These are phyloP conservation scores for Globisporangium orthogonon DNA, from an alignment of 352 stramenopile species.

Conservation along the genomic window DNA sequence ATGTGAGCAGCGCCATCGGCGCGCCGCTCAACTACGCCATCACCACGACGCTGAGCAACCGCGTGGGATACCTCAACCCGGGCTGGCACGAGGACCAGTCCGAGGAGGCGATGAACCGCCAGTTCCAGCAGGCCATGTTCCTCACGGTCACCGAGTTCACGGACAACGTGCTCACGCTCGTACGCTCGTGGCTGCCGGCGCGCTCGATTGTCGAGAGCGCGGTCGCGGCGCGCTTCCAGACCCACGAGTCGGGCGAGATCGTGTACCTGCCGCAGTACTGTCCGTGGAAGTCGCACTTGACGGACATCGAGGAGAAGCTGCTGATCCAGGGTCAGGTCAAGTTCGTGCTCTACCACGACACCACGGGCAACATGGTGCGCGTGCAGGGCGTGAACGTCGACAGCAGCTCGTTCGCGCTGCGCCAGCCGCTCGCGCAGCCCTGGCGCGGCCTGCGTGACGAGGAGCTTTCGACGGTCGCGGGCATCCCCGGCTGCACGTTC, in stretches of 20 bases:
- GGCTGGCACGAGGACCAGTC: slow-evolving; percentile 94
- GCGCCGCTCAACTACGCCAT: slow-evolving; percentile 68
- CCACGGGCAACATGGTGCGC: slow-evolving; percentile 90
- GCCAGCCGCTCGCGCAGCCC: slow-evolving; percentile 83
- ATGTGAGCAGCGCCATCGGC: slow-evolving; percentile 41
- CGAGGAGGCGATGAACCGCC: slow-evolving; percentile 68
- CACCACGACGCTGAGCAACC: slow-evolving; percentile 68
- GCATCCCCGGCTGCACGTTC: slow-evolving; percentile 95
- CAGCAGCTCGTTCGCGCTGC: slow-evolving; percentile 90
- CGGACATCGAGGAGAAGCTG: slow-evolving; percentile 93
- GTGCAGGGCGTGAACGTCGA: slow-evolving; percentile 95
- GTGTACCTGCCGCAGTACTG: slow-evolving; percentile 90
- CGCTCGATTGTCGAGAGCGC: slow-evolving; percentile 91
- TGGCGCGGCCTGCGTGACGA: slow-evolving; percentile 95
- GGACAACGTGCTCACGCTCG: slow-evolving; percentile 85
- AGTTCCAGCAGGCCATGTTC: slow-evolving; percentile 94
- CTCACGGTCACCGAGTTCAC: slow-evolving; percentile 95
- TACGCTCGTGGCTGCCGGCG: slow-evolving; percentile 93
- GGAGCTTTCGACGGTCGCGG: slow-evolving; percentile 81
- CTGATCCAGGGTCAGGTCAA: slow-evolving; percentile 89
- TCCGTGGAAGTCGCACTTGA: slow-evolving; percentile 96
- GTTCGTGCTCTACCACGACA: slow-evolving; percentile 96
- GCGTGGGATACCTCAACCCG: slow-evolving; percentile 93
- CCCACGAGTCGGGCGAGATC: slow-evolving; percentile 91
- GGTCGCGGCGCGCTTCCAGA: slow-evolving; percentile 79